Base-by-base conservation (phyloP, 129 eudicot genomes). In the Pulicaria dysenterica region DNA sequence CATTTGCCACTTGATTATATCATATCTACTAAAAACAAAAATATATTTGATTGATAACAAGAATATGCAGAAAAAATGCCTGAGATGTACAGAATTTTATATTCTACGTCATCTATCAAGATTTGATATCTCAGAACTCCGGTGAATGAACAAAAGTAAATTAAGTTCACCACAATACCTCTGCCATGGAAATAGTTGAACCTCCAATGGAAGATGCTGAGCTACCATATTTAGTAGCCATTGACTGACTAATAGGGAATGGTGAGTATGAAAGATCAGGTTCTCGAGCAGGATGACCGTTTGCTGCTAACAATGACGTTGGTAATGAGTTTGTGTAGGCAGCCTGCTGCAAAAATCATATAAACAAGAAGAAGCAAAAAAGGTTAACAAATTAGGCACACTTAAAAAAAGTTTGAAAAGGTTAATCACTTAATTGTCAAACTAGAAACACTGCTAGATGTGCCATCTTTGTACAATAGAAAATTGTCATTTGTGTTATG, bases 191-290 rank as follows among this genome's bases (percentile, higher is more conserved):
- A 81, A 80, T 82, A 58, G 95, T 77, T 64, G 95, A 84, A 70
- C 91, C 84, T 53, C 80, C 72, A 11, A 87, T 73, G 67, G 95
- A 85, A 12, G 98, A 79, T 38, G 71, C 85, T 4, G 88, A 44
- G 78, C 43, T 89, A 46, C 85, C 86, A 70, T 85, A 94, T 77
- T 90, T 90, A 11, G 88, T 14, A 54, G 91, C 57, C 88, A 85
- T 72, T 17, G 96, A 83, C 39, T 90, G 98, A 2, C 89, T 40
- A 36, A 82, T 69, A 24, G 95, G 89, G 58, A 94, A 90, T 5
- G 80, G 91, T 13, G 95, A 88, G 82, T 94, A 90, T 59, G 91
- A 85, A 46, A 88, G 81, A 48, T 94, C 98, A 65, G 91, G 66
- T 69, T 94, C 98, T 72, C 97, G 83, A 10, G 69, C 81, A 24